These are phyloP conservation scores for Musa troglodytarum DNA, from an alignment of 176 grass and related monocot species.

Conservation along the genomic window DNA sequence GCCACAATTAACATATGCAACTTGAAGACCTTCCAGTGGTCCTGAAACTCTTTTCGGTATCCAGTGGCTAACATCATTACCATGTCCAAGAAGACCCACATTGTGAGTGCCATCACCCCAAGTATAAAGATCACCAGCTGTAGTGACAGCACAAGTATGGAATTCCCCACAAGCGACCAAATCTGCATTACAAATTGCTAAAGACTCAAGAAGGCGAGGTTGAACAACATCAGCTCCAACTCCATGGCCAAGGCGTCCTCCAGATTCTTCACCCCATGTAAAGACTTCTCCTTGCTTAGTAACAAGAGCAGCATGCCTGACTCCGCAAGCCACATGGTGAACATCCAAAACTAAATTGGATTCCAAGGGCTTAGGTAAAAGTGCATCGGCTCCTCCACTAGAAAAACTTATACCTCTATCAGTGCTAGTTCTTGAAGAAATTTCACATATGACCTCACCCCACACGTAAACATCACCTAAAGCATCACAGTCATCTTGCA, in stretches of 20 bases:
- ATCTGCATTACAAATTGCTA: conserved; percentile 46
- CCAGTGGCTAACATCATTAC: conserved; percentile 76
- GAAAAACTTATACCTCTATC: conserved; percentile 32
- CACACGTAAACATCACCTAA: conserved; percentile 76
- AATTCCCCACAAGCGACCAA: conserved; percentile 87
- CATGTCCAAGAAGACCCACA: conserved; percentile 87
- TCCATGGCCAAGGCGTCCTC: conserved; percentile 85
- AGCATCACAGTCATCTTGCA: conserved; percentile 87
- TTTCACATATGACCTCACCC: conserved; percentile 89
- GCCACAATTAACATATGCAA: conserved; percentile 81
- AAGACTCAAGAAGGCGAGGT: conserved; percentile 53
- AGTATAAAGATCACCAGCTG: conserved; percentile 75
- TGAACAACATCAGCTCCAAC: conserved; percentile 43
- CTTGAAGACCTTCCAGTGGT: conserved; percentile 56
- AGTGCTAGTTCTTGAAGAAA: conserved; percentile 31
- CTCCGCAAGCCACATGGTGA: conserved; percentile 70
- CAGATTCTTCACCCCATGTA: conserved; percentile 93
- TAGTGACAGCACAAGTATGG: conserved; percentile 81
- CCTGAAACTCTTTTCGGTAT: conserved; percentile 94
- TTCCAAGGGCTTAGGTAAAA: conserved; percentile 77
- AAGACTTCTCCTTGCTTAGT: conserved; percentile 90
- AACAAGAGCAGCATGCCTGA: conserved; percentile 74
- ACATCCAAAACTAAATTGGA: conserved; percentile 78
- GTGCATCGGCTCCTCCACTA: conserved; percentile 48
- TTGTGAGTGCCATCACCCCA: conserved; percentile 89